phyloP scores from a whole-genome alignment of 2,329 filamentous ascomycete genomes.

The Sarocladium oryzae region DNA sequence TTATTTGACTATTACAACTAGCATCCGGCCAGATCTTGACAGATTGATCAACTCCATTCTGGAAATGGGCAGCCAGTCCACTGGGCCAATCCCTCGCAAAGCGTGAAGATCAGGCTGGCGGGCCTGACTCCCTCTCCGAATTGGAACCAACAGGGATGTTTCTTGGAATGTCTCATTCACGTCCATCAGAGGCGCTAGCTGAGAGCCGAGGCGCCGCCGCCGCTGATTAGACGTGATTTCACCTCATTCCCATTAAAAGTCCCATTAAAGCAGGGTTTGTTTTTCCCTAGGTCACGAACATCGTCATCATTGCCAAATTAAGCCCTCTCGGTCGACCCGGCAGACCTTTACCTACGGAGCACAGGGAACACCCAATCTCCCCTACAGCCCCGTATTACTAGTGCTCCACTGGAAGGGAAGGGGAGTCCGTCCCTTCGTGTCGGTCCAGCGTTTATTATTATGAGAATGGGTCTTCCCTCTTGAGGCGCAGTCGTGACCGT shows the following conservation, averaged over 20 bases:
- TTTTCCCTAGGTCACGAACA: neutral
- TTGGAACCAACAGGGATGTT: neutral
- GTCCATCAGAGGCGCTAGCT: neutral
- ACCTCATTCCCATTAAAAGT: neutral
- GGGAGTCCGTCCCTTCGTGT: neutral
- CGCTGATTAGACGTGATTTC: conserved; percentile 2
- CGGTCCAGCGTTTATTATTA: neutral
- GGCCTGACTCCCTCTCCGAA: neutral
- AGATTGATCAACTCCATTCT: conserved; percentile 1
- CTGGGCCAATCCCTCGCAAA: neutral
- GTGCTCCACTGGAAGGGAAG: neutral
- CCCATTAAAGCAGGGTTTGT: neutral
- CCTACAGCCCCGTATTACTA: neutral
- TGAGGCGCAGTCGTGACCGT: neutral
- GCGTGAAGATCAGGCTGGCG: neutral
- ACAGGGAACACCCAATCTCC: neutral
- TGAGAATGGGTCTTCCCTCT: no score
- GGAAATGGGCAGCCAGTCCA: neutral
- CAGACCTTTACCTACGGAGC: neutral
- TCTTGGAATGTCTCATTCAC: neutral
- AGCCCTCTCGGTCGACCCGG: conserved; percentile 3
- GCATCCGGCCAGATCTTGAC: neutral
- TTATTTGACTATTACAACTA: neutral
- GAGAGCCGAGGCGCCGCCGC: neutral
- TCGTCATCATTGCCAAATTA: conserved; percentile 6